Evolutionary conservation across 2,329 filamentous ascomycete genomes (phyloP).

Genomic region (Hymenoscyphus infarciens): DNA sequence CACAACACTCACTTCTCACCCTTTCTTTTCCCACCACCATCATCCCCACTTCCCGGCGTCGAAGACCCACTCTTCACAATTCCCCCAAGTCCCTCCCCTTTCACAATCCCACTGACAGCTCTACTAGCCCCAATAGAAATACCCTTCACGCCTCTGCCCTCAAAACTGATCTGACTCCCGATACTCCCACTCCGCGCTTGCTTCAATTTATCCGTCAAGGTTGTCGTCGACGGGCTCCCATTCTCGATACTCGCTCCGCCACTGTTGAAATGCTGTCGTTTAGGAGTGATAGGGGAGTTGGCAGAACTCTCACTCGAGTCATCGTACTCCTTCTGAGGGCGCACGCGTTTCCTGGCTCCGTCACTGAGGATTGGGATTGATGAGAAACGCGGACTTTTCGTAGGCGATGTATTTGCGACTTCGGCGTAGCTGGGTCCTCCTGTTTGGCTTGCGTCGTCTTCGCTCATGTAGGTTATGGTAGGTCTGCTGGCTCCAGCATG

Average conservation of each 20-base stretch:
- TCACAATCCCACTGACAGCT: slow-evolving; percentile 26
- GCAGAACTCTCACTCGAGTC: slow-evolving; percentile 20
- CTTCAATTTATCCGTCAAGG: slow-evolving; percentile 10
- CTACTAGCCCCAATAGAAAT: slow-evolving; percentile 30
- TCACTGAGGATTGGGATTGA: slow-evolving; percentile 6
- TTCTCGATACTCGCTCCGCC: slow-evolving; percentile 11
- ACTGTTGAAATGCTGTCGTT: slow-evolving; percentile 8
- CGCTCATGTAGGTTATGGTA: slow-evolving; percentile 20
- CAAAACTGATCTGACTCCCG: slow-evolving; percentile 31
- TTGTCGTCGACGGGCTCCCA: slow-evolving; percentile 10
- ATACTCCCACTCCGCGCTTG: slow-evolving; percentile 25
- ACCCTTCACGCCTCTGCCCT: slow-evolving; percentile 21
- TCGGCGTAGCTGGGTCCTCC: slow-evolving; percentile 19
- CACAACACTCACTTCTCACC: background rate
- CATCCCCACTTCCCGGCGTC: slow-evolving; percentile 3
- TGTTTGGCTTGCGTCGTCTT: slow-evolving; percentile 24
- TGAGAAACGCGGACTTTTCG: slow-evolving; percentile 7
- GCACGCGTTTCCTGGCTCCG: slow-evolving; percentile 21
- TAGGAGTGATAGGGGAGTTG: slow-evolving; percentile 18
- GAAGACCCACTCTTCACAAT: slow-evolving; percentile 18
- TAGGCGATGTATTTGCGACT: slow-evolving; percentile 13
- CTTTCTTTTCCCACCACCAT: slow-evolving; percentile 8
- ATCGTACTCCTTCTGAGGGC: slow-evolving; percentile 21
- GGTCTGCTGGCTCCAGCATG: slow-evolving; percentile 19
- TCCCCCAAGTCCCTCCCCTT: slow-evolving; percentile 20